Percentiles rank a stretch among this genome's conserved stretches.
These are phyloP conservation scores for Angophora floribunda DNA, from an alignment of 345 rosid species.

Conservation along the genomic window DNA sequence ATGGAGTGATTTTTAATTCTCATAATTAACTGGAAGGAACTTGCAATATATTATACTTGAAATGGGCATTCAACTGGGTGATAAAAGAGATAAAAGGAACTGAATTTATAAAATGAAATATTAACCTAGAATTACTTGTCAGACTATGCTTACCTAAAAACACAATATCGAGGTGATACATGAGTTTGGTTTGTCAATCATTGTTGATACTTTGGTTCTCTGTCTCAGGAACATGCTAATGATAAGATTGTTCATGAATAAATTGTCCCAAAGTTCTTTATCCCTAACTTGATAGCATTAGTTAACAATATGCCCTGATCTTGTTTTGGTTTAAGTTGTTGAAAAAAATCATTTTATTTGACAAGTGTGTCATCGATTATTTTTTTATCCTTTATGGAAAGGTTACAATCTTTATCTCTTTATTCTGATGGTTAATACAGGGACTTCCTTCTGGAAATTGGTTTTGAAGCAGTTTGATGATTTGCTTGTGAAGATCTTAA, in stretches of 20 bases:
- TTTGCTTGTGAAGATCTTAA: slow-evolving; percentile 95
- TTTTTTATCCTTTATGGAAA: neutral
- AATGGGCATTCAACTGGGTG: neutral
- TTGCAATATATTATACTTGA: neutral
- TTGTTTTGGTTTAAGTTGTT: neutral
- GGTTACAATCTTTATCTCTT: neutral
- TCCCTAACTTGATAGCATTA: neutral
- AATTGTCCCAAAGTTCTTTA: neutral
- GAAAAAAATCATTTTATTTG: neutral
- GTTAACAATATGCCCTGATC: neutral
- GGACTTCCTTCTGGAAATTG: slow-evolving; percentile 94
- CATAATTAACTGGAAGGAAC: neutral
- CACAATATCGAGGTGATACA: neutral
- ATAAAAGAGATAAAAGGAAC: neutral
- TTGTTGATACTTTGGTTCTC: neutral
- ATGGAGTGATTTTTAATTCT: neutral
- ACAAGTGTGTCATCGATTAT: neutral
- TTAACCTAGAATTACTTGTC: neutral
- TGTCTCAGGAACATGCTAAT: neutral
- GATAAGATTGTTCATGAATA: neutral
- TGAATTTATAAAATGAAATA: neutral
- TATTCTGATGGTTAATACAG: slow-evolving; percentile 30
- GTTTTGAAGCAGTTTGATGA: slow-evolving; percentile 97
- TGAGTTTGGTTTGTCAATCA: neutral
- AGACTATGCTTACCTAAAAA: neutral